Evolutionary conservation across 2,329 filamentous ascomycete genomes (phyloP), one percentile per base, ranked within the genome.

Genomic region (Ramularia collo-cygni): DNA sequence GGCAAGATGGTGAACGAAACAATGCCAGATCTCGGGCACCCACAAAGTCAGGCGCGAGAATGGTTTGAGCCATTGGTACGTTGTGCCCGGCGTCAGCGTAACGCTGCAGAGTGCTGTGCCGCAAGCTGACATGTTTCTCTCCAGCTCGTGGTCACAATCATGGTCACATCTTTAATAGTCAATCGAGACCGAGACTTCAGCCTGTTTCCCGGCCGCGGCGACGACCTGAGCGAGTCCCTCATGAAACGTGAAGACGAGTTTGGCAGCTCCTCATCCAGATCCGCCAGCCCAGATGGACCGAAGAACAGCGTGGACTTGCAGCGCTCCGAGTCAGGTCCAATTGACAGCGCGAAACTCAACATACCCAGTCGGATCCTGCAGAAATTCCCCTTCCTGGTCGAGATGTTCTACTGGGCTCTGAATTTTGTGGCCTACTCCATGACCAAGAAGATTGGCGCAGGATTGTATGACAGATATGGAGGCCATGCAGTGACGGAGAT

Each of bases 371-470:
- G 77, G 17, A 68, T 83, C 40, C 65, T 83, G 43, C 75, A 81
- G 57, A 79, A 79, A 54, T 82, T 78, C 49, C 80, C 81, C 4
- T 84, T 84, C 55, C 60, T 84, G 39, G 71, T 84, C 35, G 80
- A 84, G 60, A 83, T 84, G 77, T 83, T 83, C 59, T 84, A 84
- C 64, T 84, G 80, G 80, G 69, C 73, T 30, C 68, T 83, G 51
- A 82, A 79, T 54, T 75, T 79, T 48, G 66, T 72, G 32, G 78
- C 81, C 56, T 83, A 83, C 62, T 68, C 72, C 27, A 65, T 77
- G 59, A 80, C 77, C 6, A 56, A 56, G 45, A 43, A 53, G 36
- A 47, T 51, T 12, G 54, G 54, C 4, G 47, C 46, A 3, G 46
- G 45, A n/a, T 16, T 57, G 31, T 56, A 58, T 39, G 47, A 44